Conservation (phyloP, 2,329 filamentous ascomycete genomes). For the Raffaelea deltoideospora region DNA sequence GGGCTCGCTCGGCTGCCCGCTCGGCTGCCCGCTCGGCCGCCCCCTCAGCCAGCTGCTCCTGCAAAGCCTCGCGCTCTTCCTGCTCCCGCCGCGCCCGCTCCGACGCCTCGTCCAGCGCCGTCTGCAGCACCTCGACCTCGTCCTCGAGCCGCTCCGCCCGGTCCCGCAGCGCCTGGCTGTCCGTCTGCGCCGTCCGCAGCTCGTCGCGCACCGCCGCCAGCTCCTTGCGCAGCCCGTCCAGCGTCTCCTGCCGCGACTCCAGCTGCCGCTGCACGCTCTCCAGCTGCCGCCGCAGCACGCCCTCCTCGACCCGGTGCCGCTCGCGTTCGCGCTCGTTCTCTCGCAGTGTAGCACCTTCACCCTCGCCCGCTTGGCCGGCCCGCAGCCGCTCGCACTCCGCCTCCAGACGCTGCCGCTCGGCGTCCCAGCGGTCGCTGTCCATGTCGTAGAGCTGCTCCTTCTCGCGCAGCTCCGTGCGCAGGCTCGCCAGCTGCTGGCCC, state of each 20-base stretch:
- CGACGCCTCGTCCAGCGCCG: slow-evolving; percentile 47
- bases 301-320: slow-evolving; percentile 58
- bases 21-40: too few species aligned
- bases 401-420: slow-evolving; percentile 47
- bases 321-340: slow-evolving; percentile 55
- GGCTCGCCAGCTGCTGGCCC: slow-evolving; percentile 17
- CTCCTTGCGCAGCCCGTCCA: slow-evolving; percentile 52
- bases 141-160: slow-evolving; percentile 57
- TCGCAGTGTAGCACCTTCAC: slow-evolving; percentile 52
- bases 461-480: slow-evolving; percentile 51
- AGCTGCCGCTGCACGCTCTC: slow-evolving; percentile 59
- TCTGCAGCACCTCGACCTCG: slow-evolving; percentile 60
- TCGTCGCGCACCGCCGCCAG: slow-evolving; percentile 53
- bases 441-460: slow-evolving; percentile 57
- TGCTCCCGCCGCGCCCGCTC: slow-evolving; percentile 39
- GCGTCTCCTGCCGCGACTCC: slow-evolving; percentile 45
- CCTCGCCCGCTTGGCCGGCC: slow-evolving; percentile 50
- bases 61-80: slow-evolving; percentile 27
- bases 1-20: too few species aligned
- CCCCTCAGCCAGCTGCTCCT: slow-evolving; percentile 24
- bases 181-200: slow-evolving; percentile 50
- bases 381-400: slow-evolving; percentile 52
- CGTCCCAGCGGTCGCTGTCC: slow-evolving; percentile 59
- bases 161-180: slow-evolving; percentile 45
- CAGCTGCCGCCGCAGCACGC: slow-evolving; percentile 55